These are phyloP conservation scores for Venturia aucupariae DNA, from an alignment of 2,329 filamentous ascomycete species.

Conservation along the genomic window DNA sequence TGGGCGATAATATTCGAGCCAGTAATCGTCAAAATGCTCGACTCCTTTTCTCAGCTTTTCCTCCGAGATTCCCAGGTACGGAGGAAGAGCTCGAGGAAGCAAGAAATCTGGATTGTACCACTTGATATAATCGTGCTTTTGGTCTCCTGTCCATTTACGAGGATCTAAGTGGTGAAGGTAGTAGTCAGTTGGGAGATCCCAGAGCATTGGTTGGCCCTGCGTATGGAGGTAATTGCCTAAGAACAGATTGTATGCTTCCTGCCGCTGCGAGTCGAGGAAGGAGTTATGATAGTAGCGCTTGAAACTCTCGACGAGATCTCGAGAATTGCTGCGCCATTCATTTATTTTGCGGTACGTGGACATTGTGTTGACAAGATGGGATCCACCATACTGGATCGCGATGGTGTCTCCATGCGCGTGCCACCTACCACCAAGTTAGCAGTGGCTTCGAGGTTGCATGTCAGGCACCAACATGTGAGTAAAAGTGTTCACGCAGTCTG, in stretches of 20 bases:
- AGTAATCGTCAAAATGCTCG: slow-evolving; percentile 79
- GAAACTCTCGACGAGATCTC: slow-evolving; percentile 98
- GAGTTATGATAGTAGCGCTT: slow-evolving; percentile 99
- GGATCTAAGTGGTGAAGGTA: slow-evolving; percentile 90
- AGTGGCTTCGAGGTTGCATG: neutral
- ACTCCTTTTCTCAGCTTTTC: slow-evolving; percentile 28
- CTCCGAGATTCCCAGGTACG: slow-evolving; percentile 29
- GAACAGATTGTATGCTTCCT: slow-evolving; percentile 97
- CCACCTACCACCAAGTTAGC: slow-evolving; percentile 30
- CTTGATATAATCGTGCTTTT: slow-evolving; percentile 64
- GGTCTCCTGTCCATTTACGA: slow-evolving; percentile 56
- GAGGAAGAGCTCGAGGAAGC: slow-evolving; percentile 51
- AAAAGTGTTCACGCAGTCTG: slow-evolving; percentile 90
- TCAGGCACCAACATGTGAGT: slow-evolving; percentile 66
- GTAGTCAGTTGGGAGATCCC: slow-evolving; percentile 92
- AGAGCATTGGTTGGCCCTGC: slow-evolving; percentile 86
- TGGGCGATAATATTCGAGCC: slow-evolving; percentile 93
- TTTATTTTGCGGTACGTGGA: slow-evolving; percentile 98
- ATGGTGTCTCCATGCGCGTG: slow-evolving; percentile 97
- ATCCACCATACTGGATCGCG: slow-evolving; percentile 93
- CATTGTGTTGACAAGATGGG: slow-evolving; percentile 97
- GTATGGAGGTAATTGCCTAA: slow-evolving; percentile 89
- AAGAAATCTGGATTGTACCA: slow-evolving; percentile 78
- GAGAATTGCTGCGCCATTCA: slow-evolving; percentile 93
- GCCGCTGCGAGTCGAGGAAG: slow-evolving; percentile 92